Evolutionary conservation across 1,284 basidiomycete genomes (phyloP).

Genomic region (Hemileccinum hortonii): DNA sequence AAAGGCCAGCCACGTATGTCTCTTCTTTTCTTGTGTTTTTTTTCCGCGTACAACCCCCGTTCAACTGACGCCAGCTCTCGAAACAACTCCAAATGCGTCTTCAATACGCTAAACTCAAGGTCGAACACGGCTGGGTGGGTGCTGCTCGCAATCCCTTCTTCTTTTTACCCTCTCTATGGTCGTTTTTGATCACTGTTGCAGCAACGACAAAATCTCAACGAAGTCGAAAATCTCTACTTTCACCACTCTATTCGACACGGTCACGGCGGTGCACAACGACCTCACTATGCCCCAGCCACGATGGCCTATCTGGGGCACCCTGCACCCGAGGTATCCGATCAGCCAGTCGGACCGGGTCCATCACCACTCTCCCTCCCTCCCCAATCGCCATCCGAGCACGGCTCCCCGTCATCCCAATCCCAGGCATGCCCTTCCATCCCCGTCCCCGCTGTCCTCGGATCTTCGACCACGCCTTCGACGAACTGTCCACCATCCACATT

Average conservation of each 20-base stretch:
- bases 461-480: neutral
- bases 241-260: constrained; percentile 47
- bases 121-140: constrained; percentile 78
- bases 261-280: constrained; percentile 1
- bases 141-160: neutral
- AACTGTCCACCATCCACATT: constrained; percentile 7
- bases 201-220: constrained; percentile 74
- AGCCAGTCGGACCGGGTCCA: neutral
- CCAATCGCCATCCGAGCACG: constrained; percentile 10
- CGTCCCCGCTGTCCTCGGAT: neutral
- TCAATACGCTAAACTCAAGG: constrained; percentile 75
- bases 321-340: constrained; percentile 8
- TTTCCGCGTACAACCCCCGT: neutral
- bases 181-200: constrained; percentile 26
- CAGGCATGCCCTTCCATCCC: neutral
- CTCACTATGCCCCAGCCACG: neutral
- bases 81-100: constrained; percentile 72
- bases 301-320: neutral
- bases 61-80: constrained; percentile 49
- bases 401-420: neutral
- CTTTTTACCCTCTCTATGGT: neutral
- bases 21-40: neutral
- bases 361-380: constrained; percentile 2
- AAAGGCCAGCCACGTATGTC: constrained; percentile 61
- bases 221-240: constrained; percentile 78